phyloP scores from a whole-genome alignment of 352 stramenopile genomes.

The Halophytophthora batemanensis region DNA sequence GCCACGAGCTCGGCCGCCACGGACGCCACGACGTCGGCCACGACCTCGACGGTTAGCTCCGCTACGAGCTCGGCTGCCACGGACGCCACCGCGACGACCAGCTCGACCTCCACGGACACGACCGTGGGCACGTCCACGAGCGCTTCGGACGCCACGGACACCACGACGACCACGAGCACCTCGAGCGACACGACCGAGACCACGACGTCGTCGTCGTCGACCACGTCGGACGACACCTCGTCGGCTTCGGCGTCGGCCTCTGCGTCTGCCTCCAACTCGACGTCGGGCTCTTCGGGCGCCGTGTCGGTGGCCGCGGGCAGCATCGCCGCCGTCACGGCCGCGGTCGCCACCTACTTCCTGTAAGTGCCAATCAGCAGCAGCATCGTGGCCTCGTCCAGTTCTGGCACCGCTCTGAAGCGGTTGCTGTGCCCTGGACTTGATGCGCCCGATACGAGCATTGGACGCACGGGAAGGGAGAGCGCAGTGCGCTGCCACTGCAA shows the following conservation, averaged over 20 bases:
- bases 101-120: no score
- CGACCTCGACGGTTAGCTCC: conserved; percentile 7
- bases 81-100: conserved; percentile 15
- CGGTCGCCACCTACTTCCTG: conserved; percentile 32
- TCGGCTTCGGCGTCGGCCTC: conserved; percentile 16
- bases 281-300: conserved; percentile 27
- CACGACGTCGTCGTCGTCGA: conserved; percentile 12
- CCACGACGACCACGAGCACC: conserved; percentile 11
- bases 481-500: no score
- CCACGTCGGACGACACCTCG: conserved; percentile 11
- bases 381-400: no score
- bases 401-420: no score
- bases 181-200: conserved; percentile 14
- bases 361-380: no score
- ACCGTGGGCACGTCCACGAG: conserved; percentile 24
- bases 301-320: conserved; percentile 28
- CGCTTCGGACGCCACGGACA: conserved; percentile 11
- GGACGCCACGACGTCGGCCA: conserved; percentile 4
- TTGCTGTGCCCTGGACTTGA: no score
- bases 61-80: conserved; percentile 12
- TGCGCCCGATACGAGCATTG: no score
- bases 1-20: conserved; percentile 5
- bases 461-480: no score
- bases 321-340: conserved; percentile 24
- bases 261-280: conserved; percentile 11